Base-by-base conservation (phyloP, 2,329 filamentous ascomycete species). In the Colletotrichum echinochloae region DNA sequence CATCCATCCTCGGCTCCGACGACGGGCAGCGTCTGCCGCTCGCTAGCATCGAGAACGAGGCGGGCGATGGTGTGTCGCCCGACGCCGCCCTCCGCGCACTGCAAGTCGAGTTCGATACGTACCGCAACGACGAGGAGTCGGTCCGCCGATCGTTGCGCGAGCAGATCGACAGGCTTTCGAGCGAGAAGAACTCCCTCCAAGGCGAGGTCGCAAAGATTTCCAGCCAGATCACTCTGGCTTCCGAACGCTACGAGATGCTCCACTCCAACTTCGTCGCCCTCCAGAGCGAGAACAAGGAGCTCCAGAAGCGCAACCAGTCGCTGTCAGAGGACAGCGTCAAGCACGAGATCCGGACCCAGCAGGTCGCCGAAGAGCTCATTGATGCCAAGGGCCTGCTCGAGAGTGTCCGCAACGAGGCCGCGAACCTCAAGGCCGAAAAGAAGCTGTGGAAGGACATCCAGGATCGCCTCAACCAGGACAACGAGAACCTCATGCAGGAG, bases 371-470 rank as follows among this genome's bases (percentile, higher is more conserved):
- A 80, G 95, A 99, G 75, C 87, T 98, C 7, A 90, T 98, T 12
- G 96, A 98, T 79, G 91, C 92, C 6, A 92, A 91, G 78, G 92
- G 92, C 39, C 83, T 95, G 62, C 85, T 93, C 4, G 95, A 99
- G 77, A 95, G 94, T 77, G 88, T 98, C 80, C 92, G 94, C 62
- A 94, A 94, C 74, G 96, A 99, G 79, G 94, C 91, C 64, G 91
- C 94, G 20, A 98, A 98, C 77, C 88, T 98, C 41, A 97, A 97
- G 80, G 95, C 95, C 0, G 95, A 98, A 81, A 97, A 97, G 82
- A 92, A 94, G 46, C 86, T 99, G 12, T 97, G 93, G 92, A 97
- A 96, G 83, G 94, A 92, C 66, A 97, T 98, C 41, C 95, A 98
- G 78, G 91, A 93, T 73, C 91, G 97, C 62, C 86, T 98, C 52